Evolutionary conservation across 2,329 filamentous ascomycete species (phyloP), one percentile per base, ranked within the genome.

Genomic region (Paecilomyces sp.): DNA sequence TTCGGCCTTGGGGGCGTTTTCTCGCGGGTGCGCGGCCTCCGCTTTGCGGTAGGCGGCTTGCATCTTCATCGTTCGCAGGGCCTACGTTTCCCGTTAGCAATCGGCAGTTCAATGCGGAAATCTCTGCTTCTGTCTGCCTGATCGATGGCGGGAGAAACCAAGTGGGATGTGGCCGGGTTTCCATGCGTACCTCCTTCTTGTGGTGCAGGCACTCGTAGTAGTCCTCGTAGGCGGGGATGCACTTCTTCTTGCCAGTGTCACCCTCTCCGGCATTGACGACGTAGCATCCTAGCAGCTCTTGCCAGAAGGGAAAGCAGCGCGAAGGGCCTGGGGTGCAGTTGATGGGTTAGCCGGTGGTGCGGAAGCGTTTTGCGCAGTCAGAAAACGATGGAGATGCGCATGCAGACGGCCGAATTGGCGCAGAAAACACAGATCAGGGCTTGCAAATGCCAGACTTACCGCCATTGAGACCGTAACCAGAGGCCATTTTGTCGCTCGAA

Each of bases 171-270:
- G 25, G 52, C 28, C 25, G 24, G 47, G 41, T n/a, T 47, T 47
- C 41, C 28, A 41, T 54, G 56, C 85, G 60, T 72, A 97, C 94
- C 91, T 99, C 94, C 82, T 99, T 99, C 83, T 89, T 92, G 83
- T 99, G 94, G 77, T 99, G 94, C 73, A 99, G 80, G 78, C 95
- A 99, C 81, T 99, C 94, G 76, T 97, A 96, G 82, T 99, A 99
- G 76, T 99, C 94, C 76, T 99, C 94, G 66, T 97, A 82, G 3
- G 87, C 85, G 15, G 90, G 88, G 18, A 83, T 80, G 76, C 95
- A 99, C 80, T 96, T 96, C 77, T 87, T 89, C 81, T 92, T 94
- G 67, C 91, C 91, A 67, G 86, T 82, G 72, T 92, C 89, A 59
- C 93, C 89, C 65, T 88, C 81, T 65, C 83, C 85, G 59, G 91